These are phyloP conservation scores for Hymenoscyphus repandus DNA, from an alignment of 2,329 filamentous ascomycete genomes.

Conservation along the genomic window DNA sequence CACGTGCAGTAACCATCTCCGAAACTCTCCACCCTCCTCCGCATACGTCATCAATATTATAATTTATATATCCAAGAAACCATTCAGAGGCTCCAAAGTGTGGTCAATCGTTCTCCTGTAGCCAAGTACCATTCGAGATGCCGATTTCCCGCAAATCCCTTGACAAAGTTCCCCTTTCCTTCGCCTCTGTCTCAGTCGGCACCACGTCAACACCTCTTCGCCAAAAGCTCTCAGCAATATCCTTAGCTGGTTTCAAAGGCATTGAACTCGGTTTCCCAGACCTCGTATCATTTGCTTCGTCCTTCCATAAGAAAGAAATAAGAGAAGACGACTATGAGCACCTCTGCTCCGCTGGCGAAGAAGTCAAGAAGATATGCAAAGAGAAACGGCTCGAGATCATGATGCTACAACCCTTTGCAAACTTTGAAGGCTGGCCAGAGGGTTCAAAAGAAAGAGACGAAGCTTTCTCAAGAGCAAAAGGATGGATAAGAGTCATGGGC, in stretches of 20 bases:
- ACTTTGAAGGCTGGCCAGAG: conserved; percentile 69
- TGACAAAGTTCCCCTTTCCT: conserved; percentile 41
- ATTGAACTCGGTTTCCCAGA: conserved; percentile 75
- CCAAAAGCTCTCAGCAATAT: conserved; percentile 55
- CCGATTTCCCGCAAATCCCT: conserved; percentile 15
- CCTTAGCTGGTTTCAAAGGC: conserved; percentile 58
- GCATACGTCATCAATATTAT: not conserved
- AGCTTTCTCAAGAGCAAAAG: conserved; percentile 55
- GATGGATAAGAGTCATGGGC: conserved; percentile 69
- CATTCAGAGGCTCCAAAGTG: too few relatives aligned
- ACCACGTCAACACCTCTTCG: conserved; percentile 9
- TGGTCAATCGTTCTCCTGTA: not conserved
- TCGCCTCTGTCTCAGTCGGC: conserved; percentile 52
- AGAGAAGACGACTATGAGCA: conserved; percentile 53
- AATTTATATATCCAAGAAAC: not conserved
- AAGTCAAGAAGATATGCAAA: conserved; percentile 50
- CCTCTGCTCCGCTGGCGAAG: conserved; percentile 47
- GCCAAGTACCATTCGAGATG: conserved; percentile 5
- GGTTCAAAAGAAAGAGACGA: conserved; percentile 53
- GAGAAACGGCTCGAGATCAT: conserved; percentile 54
- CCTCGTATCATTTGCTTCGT: conserved; percentile 56
- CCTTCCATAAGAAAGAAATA: conserved; percentile 45
- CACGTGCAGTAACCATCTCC: not conserved
- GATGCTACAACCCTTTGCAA: conserved; percentile 70
- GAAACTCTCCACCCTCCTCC: not conserved